phyloP scores from a whole-genome alignment of 208 protist genomes.

The Trypanosoma lewisi region DNA sequence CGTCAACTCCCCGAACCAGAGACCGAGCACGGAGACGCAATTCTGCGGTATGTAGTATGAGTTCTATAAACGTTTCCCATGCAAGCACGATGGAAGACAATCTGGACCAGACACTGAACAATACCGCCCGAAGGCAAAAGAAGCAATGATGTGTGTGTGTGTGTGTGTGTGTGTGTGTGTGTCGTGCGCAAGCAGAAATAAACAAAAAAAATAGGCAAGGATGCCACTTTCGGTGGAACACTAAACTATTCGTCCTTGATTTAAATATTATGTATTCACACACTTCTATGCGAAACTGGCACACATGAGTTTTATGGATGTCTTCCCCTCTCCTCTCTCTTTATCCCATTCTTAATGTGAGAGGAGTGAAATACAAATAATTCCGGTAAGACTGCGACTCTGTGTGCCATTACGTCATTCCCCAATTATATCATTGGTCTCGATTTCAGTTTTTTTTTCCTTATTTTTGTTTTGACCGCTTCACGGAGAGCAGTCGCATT shows the following conservation, averaged over 20 bases:
- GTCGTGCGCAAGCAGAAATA: neutral
- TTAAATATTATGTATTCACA: no score
- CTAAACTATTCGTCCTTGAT: no score
- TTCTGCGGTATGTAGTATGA: neutral
- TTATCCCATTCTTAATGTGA: conserved; percentile 6
- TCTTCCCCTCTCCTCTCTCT: conserved; percentile 3
- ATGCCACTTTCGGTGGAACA: no score
- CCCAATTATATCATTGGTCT: neutral
- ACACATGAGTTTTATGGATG: neutral
- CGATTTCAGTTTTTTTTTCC: conserved; percentile 1
- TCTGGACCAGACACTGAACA: neutral
- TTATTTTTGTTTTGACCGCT: neutral
- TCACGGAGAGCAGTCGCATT: no score
- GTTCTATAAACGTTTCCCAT: neutral
- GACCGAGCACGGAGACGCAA: neutral
- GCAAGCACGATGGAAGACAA: neutral
- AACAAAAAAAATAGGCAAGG: conserved; percentile 6
- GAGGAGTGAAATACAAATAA: no score
- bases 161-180: no score
- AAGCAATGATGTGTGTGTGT: no score
- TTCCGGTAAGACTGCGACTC: no score
- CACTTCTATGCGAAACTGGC: neutral
- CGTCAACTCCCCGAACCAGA: neutral
- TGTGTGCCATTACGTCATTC: no score
- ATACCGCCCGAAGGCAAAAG: neutral